phyloP scores from a whole-genome alignment of 2,329 filamentous ascomycete genomes.

The Grosmannia huntii region DNA sequence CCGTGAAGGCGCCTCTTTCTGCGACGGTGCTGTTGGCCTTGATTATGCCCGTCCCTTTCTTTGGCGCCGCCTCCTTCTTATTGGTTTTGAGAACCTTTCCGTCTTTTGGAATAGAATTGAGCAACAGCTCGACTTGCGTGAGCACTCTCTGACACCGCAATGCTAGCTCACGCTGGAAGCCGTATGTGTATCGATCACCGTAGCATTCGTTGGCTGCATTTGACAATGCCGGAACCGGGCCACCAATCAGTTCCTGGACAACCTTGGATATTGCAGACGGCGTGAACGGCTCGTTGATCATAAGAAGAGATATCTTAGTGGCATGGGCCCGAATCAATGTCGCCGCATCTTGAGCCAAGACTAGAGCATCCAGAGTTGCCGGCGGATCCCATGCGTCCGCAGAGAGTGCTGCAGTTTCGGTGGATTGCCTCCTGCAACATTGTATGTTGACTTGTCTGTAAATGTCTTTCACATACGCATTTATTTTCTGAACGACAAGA shows the following conservation, averaged over 20 bases:
- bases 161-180: slow-evolving; percentile 29
- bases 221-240: slow-evolving; percentile 62
- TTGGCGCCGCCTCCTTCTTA: slow-evolving; percentile 22
- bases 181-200: slow-evolving; percentile 51
- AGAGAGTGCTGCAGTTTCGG: not conserved
- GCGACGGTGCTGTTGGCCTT: slow-evolving; percentile 16
- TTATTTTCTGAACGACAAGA: slow-evolving; percentile 26
- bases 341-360: slow-evolving; percentile 58
- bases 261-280: slow-evolving; percentile 60
- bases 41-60: not conserved
- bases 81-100: slow-evolving; percentile 37
- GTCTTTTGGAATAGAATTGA: slow-evolving; percentile 46
- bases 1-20: slow-evolving; percentile 42
- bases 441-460: slow-evolving; percentile 15
- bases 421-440: not conserved
- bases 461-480: slow-evolving; percentile 22
- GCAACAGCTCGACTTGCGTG: slow-evolving; percentile 46
- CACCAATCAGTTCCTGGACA: slow-evolving; percentile 57
- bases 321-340: slow-evolving; percentile 67
- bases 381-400: slow-evolving; percentile 1
- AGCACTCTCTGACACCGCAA: slow-evolving; percentile 47
- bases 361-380: slow-evolving; percentile 39
- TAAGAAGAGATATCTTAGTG: slow-evolving; percentile 76
- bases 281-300: slow-evolving; percentile 79
- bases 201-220: slow-evolving; percentile 56